These are phyloP conservation scores for Mycena galopus DNA, from an alignment of 768 basidiomycete genomes.

Conservation along the genomic window DNA sequence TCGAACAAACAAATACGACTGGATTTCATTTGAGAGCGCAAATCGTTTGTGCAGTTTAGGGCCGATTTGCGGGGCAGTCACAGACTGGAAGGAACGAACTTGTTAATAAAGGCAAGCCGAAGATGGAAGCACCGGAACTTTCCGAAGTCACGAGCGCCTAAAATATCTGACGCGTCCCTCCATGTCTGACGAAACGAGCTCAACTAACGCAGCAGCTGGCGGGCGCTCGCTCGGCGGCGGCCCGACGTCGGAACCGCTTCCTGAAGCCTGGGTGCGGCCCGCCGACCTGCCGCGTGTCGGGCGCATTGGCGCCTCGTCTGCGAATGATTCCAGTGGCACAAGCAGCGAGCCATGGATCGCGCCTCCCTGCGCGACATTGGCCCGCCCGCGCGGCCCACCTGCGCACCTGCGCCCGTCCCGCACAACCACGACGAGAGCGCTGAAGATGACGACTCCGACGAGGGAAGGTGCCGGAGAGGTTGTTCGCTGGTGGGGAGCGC, in stretches of 20 bases:
- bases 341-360: slow-evolving; percentile 9
- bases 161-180: too few relatives aligned
- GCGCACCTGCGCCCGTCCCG: background rate
- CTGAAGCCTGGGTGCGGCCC: slow-evolving; percentile 27
- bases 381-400: background rate
- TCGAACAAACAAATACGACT: too few relatives aligned
- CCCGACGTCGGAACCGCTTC: slow-evolving; percentile 16
- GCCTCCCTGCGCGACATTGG: slow-evolving; percentile 25
- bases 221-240: too few relatives aligned
- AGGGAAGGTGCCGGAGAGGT: slow-evolving; percentile 61
- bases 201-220: too few relatives aligned
- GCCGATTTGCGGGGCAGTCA: too few relatives aligned
- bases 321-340: background rate
- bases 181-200: too few relatives aligned
- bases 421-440: background rate
- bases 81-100: too few relatives aligned
- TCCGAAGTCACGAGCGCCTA: too few relatives aligned
- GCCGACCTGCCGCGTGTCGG: slow-evolving; percentile 21
- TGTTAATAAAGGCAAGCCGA: too few relatives aligned
- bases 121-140: too few relatives aligned
- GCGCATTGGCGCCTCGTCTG: slow-evolving; percentile 29
- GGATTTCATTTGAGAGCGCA: too few relatives aligned
- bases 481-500: slow-evolving; percentile 94
- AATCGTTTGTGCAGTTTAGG: too few relatives aligned
- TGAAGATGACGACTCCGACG: slow-evolving; percentile 63